Percentiles rank a stretch among this genome's conserved stretches.
These are phyloP conservation scores for Sporopachydermia cereana DNA, from an alignment of 1,139 yeast genomes.

Conservation along the genomic window DNA sequence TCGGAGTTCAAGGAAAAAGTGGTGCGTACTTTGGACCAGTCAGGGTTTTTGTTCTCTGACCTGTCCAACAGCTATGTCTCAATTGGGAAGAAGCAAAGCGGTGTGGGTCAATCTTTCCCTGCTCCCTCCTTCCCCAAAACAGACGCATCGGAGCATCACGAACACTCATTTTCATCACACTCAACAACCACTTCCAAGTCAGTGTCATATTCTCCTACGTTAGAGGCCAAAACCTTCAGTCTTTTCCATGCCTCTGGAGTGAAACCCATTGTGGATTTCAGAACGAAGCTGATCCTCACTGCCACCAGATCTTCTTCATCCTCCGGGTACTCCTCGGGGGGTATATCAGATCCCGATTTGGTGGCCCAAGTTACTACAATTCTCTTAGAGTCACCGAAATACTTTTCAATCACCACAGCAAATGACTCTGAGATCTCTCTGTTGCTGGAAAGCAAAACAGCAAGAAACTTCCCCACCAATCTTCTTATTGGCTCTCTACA, in stretches of 20 bases:
- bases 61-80: slow-evolving; percentile 19
- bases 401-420: slow-evolving; percentile 47
- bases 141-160: not conserved
- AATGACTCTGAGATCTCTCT: slow-evolving; percentile 41
- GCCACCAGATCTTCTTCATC: slow-evolving; percentile 48
- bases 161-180: not conserved
- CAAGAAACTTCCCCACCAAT: slow-evolving; percentile 22
- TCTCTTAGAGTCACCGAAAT: slow-evolving; percentile 30
- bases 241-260: slow-evolving; percentile 32
- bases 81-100: slow-evolving; percentile 7
- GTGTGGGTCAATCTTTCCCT: too few relatives aligned
- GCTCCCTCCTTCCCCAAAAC: slow-evolving; percentile 5
- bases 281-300: slow-evolving; percentile 39
- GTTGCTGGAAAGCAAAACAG: slow-evolving; percentile 32
- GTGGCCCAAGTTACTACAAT: slow-evolving; percentile 20
- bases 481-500: slow-evolving; percentile 44
- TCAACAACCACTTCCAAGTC: not conserved
- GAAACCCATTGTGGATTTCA: slow-evolving; percentile 33
- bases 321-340: slow-evolving; percentile 28
- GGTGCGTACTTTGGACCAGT: slow-evolving; percentile 30
- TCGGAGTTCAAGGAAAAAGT: slow-evolving; percentile 33
- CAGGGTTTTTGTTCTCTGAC: slow-evolving; percentile 36
- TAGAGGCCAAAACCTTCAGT: slow-evolving; percentile 29
- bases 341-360: slow-evolving; percentile 23
- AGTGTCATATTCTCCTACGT: slow-evolving; percentile 11